These are phyloP conservation scores for Pseudogymnoascus pannorum DNA, from an alignment of 2,329 filamentous ascomycete genomes.

Conservation along the genomic window DNA sequence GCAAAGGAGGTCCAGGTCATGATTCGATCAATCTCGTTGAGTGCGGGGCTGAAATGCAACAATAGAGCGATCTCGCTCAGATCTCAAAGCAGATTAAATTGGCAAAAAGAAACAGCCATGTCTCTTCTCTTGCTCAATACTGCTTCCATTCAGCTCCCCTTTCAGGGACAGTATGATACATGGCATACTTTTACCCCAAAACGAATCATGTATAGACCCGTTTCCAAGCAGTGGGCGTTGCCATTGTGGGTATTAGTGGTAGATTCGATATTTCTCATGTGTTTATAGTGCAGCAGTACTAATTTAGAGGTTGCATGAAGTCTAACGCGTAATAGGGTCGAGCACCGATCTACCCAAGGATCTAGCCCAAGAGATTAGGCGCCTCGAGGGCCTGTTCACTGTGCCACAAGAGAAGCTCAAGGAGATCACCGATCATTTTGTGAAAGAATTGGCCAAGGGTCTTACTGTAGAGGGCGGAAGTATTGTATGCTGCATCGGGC, in stretches of 20 bases:
- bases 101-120: not conserved
- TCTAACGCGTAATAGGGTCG: conserved; percentile 52
- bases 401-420: conserved; percentile 76
- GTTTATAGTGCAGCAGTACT: not conserved
- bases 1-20: not conserved
- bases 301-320: not conserved
- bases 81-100: not conserved
- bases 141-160: not conserved
- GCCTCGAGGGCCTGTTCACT: conserved; percentile 76
- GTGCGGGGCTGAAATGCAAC: not conserved
- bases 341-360: conserved; percentile 86
- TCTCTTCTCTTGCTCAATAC: not conserved
- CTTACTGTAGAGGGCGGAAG: conserved; percentile 81
- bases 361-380: conserved; percentile 71
- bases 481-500: conserved; percentile 58
- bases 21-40: not conserved
- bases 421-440: conserved; percentile 82
- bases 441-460: conserved; percentile 80
- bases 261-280: not conserved
- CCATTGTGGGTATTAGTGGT: not conserved
- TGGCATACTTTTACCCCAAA: not conserved
- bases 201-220: not conserved
- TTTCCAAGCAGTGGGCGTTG: not conserved
- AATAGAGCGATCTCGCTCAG: not conserved
- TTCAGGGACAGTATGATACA: not conserved